Base-by-base conservation (phyloP, 768 basidiomycete genomes). In the Naganishia vaughanmartiniae region DNA sequence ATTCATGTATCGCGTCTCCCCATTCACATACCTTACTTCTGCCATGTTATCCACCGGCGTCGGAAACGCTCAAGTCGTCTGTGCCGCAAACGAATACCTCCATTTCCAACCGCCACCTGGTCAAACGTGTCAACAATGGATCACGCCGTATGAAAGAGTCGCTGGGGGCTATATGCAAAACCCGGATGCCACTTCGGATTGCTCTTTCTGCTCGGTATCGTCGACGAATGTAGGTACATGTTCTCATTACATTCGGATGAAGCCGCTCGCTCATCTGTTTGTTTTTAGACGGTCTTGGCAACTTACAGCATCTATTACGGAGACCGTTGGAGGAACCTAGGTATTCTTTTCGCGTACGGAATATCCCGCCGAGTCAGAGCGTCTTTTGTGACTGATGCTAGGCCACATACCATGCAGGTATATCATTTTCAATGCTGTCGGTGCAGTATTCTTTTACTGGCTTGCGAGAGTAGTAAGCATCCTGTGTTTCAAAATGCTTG, bases 41-140 rank as follows among this genome's bases (percentile, higher is more conserved):
- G 66, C 66, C 12, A 58, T 72, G 33, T 28, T 72, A 0, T 60
- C 66, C 10, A 65, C 71, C 14, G 70, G 65, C 21, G 53, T 72
- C 2, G 66, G 45, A 1, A 46, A 57, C 30, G n/a, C 71, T 7
- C 24, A 76, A 0, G 89, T 93, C 71, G 77, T 69, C 26, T 91
- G 92, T 83, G 84, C 86, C 26, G 74, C 83, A 0, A 86, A 87
- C 70, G 93, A 95, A 76, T 91, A 89, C 75, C 83, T 85, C 15
- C 73, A 84, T 9, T 91, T 94, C 83, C 81, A 85, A 68, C 90
- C 92, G 0, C 91, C 92, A 0, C 14, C 66, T 17, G 66, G 48
- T 31, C 66, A 67, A 34, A 67, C 66, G 11, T 67, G 66, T 54
- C 24, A 39, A 17, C 9, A n/a, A 34, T 67, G 54, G 51, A 26